Evolutionary conservation across 257 asterid species (phyloP), one percentile per base, ranked within the genome.

Genomic region (Marsdenia floribunda): DNA sequence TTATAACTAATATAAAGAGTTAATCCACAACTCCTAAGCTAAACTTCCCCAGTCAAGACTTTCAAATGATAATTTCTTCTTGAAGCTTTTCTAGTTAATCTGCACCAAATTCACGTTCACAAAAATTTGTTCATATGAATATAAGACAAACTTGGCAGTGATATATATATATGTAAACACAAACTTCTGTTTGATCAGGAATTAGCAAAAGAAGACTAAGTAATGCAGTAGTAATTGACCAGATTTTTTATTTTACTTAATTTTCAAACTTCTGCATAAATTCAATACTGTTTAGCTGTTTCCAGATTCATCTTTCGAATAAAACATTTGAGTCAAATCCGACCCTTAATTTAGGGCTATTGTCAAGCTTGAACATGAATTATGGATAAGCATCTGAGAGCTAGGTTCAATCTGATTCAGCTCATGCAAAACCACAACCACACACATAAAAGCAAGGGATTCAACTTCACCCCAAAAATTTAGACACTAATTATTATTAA

Each of bases 1-100:
- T 92, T 92, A 76, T 90, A 76, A 84, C 90, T 55, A 75, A 15
- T 3, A 26, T 24, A 57, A 38, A 33, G 33, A 12, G 18, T 2
- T 35, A 53, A 61, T 73, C 24, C 68, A 53, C 24, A 16, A 65
- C 21, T 73, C 67, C 60, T 50, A 44, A 73, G 64, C 40, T 33
- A 18, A 53, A 60, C 67, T 50, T 37, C 38, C 54, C 33, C 60
- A 29, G 55, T 65, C 67, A 66, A 49, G 50, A 24, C 37, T 57
- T n/a, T 35, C 29, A 58, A 78, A 21, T 52, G 26, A 38, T 38
- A 5, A 59, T 38, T 21, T 57, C 57, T n/a, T 26, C 55, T 13
- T 22, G 10, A 52, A 50, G 40, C 21, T 66, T 50, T 37, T 4
- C 46, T 11, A 4, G 5, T 4, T 52, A 75, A n/a, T 67, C 79